Percentiles rank a stretch among this genome's conserved stretches.
Conservation (phyloP, 2,329 filamentous ascomycete genomes). For the Fusarium metavorans region DNA sequence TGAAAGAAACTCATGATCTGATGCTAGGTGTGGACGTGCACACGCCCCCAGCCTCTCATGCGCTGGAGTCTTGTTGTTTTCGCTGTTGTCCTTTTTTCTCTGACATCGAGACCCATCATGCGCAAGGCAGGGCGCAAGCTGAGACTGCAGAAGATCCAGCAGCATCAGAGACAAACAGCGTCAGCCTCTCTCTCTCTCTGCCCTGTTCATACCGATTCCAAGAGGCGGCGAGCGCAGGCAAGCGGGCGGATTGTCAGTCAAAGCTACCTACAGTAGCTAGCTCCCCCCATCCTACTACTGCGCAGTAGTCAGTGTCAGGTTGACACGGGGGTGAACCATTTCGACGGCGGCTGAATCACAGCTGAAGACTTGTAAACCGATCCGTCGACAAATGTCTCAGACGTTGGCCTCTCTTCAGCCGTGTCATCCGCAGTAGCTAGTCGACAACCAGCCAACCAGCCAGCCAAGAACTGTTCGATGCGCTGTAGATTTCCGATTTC, state of each 20-base stretch:
- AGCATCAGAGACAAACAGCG: not conserved
- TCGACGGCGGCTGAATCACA: not conserved
- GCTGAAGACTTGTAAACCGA: not conserved
- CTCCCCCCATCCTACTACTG: not conserved
- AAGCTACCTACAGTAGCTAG: not conserved
- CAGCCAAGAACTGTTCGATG: not conserved
- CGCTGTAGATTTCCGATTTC: constrained; percentile 1
- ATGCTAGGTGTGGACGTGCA: not conserved
- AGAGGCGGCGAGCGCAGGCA: not conserved
- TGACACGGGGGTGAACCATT: not conserved
- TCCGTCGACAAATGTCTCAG: not conserved
- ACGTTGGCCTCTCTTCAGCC: not conserved
- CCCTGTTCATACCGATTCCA: not conserved
- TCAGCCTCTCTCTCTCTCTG: not conserved
- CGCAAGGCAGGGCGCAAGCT: not conserved
- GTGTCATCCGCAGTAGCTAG: not conserved
- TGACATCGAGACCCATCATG: not conserved
- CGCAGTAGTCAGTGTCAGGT: not conserved
- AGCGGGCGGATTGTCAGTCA: not conserved
- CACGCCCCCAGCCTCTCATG: not conserved
- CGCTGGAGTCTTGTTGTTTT: not conserved
- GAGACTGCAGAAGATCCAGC: not conserved
- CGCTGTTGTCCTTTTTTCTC: not conserved
- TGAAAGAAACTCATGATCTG: constrained; percentile 15
- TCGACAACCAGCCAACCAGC: not conserved